Evolutionary conservation across 495 filamentous ascomycete genomes (phyloP).

Genomic region (Penicillium tannophilum): DNA sequence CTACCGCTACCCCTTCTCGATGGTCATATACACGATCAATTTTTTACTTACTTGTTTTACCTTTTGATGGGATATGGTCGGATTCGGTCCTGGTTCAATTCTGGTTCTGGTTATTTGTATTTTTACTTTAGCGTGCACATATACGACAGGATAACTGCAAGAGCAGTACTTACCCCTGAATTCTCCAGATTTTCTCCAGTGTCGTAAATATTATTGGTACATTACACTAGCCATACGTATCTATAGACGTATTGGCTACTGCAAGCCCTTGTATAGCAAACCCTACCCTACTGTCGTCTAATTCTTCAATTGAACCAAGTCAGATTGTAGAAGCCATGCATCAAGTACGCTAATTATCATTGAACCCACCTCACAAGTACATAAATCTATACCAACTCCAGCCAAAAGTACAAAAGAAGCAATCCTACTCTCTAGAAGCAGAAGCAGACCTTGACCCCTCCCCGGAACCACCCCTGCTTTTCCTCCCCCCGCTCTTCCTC

Average conservation of each 20-base stretch:
- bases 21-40: neutral
- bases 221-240: neutral
- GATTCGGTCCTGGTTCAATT: neutral
- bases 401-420: no score
- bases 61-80: neutral
- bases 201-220: no score
- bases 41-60: neutral
- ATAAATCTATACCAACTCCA: no score
- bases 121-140: constrained; percentile 7
- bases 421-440: neutral
- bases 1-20: neutral
- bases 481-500: constrained; percentile 9
- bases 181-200: neutral
- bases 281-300: no score
- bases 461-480: constrained; percentile 9
- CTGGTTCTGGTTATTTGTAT: constrained; percentile 1
- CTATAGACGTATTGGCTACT: neutral
- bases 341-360: no score
- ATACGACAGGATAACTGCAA: constrained; percentile 1
- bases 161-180: neutral
- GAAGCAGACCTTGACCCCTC: neutral
- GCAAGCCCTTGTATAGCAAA: no score
- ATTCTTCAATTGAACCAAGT: no score
- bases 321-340: no score
- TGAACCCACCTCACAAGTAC: no score